Evolutionary conservation across 2,329 filamentous ascomycete species (phyloP), one percentile per base, ranked within the genome.

Genomic region (Sporothrix phasma): DNA sequence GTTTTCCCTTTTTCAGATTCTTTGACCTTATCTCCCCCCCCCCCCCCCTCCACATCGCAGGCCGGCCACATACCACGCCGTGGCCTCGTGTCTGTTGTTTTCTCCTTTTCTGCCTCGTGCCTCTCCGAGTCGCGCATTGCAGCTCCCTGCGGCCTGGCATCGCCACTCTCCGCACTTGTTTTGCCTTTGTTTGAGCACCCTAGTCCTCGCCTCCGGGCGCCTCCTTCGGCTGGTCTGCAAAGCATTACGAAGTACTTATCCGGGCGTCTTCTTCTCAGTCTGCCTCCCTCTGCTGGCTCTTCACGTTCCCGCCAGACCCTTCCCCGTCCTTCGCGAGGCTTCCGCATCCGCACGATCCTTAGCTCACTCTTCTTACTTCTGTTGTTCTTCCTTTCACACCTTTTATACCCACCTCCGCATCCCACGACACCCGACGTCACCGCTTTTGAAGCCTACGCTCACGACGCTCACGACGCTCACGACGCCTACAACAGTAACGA

Each of bases 121-220:
- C 43, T 64, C 11, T 31, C 39, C n/a, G 56, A 15, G 29, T 43
- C 37, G 3, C 49, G 17, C 47, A 37, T 26, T 19, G 17, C 37
- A 13, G 5, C 29, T 19, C n/a, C 56, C n/a, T 22, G 19, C 26
- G 24, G 31, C 10, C 56, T 34, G 39, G 56, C 37, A 59, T 59
- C 56, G 56, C 56, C 56, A 59, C 39, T 17, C 39, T 59, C 37
- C 39, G n/a, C 47, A 26, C 43, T 54, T 51, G 61, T 47, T 56
- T 63, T 58, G 51, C 53, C 53, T 59, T 53, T 46, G 62, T 64
- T 64, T 58, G 43, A 45, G 29, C 41, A 37, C 59, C 19, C 58
- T 2, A 37, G 34, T 37, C 11, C 43, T 43, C 6, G n/a, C n/a
- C n/a, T n/a, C n/a, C n/a, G n/a, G n/a, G n/a, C n/a, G n/a, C n/a